These are phyloP conservation scores for Xanthoconium purpureum DNA, from an alignment of 768 basidiomycete genomes.

Conservation along the genomic window DNA sequence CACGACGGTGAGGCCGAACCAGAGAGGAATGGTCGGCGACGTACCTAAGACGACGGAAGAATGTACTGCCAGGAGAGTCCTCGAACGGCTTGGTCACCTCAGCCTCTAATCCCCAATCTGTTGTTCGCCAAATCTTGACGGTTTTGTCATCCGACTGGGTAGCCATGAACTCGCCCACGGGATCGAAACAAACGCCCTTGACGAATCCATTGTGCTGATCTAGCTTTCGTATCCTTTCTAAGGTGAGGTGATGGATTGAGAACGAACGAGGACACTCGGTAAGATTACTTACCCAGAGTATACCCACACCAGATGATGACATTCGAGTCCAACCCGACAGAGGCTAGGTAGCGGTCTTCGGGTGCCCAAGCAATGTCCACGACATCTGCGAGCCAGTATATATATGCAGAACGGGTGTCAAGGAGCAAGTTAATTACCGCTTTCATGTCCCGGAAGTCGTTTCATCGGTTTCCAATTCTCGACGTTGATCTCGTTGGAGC, in stretches of 20 bases:
- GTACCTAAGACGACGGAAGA: slow-evolving; percentile 87
- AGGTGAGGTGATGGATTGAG: background rate
- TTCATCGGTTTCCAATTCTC: slow-evolving; percentile 97
- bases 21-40: background rate
- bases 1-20: background rate
- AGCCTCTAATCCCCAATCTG: slow-evolving; percentile 84
- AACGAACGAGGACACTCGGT: background rate
- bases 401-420: slow-evolving; percentile 1
- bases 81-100: slow-evolving; percentile 89
- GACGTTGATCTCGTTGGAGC: slow-evolving; percentile 91
- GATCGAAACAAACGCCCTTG: slow-evolving; percentile 99
- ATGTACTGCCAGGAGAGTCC: slow-evolving; percentile 91
- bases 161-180: slow-evolving; percentile 96
- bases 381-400: slow-evolving; percentile 58
- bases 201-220: slow-evolving; percentile 94
- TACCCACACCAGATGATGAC: slow-evolving; percentile 93
- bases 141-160: slow-evolving; percentile 96
- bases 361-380: slow-evolving; percentile 95
- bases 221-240: slow-evolving; percentile 81
- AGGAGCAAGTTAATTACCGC: slow-evolving; percentile 53
- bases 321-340: slow-evolving; percentile 88
- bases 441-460: slow-evolving; percentile 89
- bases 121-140: slow-evolving; percentile 95
- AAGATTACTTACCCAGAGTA: slow-evolving; percentile 64
- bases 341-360: slow-evolving; percentile 87